Percentiles rank a stretch among this genome's conserved stretches.
phyloP scores from a whole-genome alignment of 2,329 filamentous ascomycete species.

The Phialemoniopsis sp. region DNA sequence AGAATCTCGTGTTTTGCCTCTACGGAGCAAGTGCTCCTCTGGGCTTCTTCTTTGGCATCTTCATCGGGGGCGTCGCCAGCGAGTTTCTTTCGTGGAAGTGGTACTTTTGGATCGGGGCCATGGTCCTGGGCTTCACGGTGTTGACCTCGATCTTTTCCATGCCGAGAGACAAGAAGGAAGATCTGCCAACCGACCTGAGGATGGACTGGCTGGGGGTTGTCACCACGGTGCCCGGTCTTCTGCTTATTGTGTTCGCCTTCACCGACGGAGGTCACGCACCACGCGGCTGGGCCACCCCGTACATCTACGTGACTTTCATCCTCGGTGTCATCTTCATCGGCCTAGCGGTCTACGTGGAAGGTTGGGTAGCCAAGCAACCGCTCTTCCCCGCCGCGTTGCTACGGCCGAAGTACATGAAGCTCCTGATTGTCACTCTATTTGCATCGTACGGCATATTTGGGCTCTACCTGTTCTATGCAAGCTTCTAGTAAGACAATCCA shows the following conservation, averaged over 20 bases:
- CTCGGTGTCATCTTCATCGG: slow-evolving; percentile 55
- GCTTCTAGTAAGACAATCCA: slow-evolving; percentile 48
- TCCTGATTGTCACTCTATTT: slow-evolving; percentile 54
- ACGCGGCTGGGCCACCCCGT: slow-evolving; percentile 59
- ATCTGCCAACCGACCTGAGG: slow-evolving; percentile 26
- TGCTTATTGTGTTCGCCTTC: slow-evolving; percentile 63
- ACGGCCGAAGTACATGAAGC: slow-evolving; percentile 60
- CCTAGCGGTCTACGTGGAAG: slow-evolving; percentile 65
- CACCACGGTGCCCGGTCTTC: slow-evolving; percentile 51
- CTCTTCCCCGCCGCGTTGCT: slow-evolving; percentile 67
- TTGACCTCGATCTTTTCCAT: slow-evolving; percentile 3
- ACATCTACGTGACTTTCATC: slow-evolving; percentile 57
- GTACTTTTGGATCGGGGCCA: slow-evolving; percentile 57
- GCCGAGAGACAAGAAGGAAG: slow-evolving; percentile 8
- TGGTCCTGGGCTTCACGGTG: slow-evolving; percentile 40
- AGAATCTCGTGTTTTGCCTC: slow-evolving; percentile 52
- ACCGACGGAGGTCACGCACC: slow-evolving; percentile 62
- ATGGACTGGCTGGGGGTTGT: slow-evolving; percentile 61
- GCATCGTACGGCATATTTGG: slow-evolving; percentile 64
- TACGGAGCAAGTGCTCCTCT: slow-evolving; percentile 38
- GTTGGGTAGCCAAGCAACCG: slow-evolving; percentile 61
- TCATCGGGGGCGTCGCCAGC: slow-evolving; percentile 51
- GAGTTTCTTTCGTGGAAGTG: slow-evolving; percentile 51
- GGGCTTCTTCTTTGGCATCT: slow-evolving; percentile 50
- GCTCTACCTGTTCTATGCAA: slow-evolving; percentile 61